Base-by-base conservation (phyloP, 2,329 filamentous ascomycete genomes). In the Talaromyces sp. region DNA sequence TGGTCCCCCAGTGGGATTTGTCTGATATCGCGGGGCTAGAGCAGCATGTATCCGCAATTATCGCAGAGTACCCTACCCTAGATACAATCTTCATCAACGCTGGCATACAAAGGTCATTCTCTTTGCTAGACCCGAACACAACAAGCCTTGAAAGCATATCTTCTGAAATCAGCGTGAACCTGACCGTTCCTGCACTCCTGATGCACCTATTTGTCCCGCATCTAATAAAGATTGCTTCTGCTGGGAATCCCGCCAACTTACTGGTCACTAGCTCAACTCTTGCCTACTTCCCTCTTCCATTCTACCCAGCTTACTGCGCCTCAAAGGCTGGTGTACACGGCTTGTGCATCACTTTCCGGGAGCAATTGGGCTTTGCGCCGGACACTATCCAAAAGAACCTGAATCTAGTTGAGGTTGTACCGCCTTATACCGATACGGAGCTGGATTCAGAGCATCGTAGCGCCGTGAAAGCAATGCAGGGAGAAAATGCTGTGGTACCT, bases 1-100 rank as follows among this genome's bases (percentile, higher is more conserved):
- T n/a, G n/a, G n/a, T n/a, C n/a, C 31, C 60, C 7, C 55, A 64
- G 54, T 62, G 56, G 62, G 67, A 69, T 57, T 62, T 65, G 45
- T 60, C 59, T 31, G 64, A 67, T 40, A 39, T 66, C 36, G 19
- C 60, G 11, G 36, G 45, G 9, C 57, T 69, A 7, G 54, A 63
- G 0, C 13, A 28, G 8, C 57, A 62, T 39, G 57, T 61, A n/a
- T 36, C 57, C 19, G 57, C 57, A 9, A 54, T 72, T 41, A 54
- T 67, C 33, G 62, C 56, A 7, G 57, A 46, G 7, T 64, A 64
- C 54, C 69, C 67, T 2, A 58, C 62, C 31, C 62, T 75, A 45
- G 70, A 74, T 57, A 68, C 68, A 7, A 63, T 74, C 31, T 67
- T 72, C 53, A 58, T 71, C 51, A 66, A 69, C n/a, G 65, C 68